Conservation (phyloP, 176 grass and related monocot genomes). For the Carex parvula region DNA sequence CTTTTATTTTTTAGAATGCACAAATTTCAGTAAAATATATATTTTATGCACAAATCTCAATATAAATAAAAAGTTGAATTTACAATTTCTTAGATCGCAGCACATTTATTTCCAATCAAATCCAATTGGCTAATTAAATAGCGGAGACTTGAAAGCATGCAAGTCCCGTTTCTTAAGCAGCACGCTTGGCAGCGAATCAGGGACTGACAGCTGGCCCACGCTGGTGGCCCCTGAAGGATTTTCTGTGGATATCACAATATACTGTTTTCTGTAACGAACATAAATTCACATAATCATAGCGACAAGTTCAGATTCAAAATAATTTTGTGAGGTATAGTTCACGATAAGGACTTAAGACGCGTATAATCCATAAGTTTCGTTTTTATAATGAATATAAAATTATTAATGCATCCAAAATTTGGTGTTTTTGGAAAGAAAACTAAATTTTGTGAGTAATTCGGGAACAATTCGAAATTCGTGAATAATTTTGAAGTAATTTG, state of each 20-base stretch:
- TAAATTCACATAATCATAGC: background rate
- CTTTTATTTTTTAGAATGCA: too few relatives aligned
- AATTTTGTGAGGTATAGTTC: too few relatives aligned
- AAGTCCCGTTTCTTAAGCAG: constrained; percentile 13
- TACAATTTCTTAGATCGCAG: too few relatives aligned
- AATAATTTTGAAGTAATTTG: too few relatives aligned
- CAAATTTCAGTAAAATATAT: too few relatives aligned
- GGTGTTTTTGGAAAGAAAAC: background rate
- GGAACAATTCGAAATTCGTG: background rate
- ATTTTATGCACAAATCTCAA: too few relatives aligned
- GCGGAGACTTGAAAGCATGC: background rate
- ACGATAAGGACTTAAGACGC: too few relatives aligned
- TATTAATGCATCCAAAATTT: background rate
- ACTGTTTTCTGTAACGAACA: background rate
- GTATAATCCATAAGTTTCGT: too few relatives aligned
- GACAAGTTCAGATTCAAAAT: too few relatives aligned
- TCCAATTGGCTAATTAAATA: background rate
- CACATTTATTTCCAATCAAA: background rate
- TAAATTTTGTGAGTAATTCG: background rate
- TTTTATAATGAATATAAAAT: too few relatives aligned
- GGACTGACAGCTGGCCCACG: background rate
- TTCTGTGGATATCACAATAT: background rate
- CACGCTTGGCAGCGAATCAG: constrained; percentile 5
- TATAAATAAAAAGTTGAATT: too few relatives aligned
- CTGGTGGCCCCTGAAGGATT: background rate